phyloP scores from a whole-genome alignment of 2,329 filamentous ascomycete genomes.

The Pleurostoma richardsiae region DNA sequence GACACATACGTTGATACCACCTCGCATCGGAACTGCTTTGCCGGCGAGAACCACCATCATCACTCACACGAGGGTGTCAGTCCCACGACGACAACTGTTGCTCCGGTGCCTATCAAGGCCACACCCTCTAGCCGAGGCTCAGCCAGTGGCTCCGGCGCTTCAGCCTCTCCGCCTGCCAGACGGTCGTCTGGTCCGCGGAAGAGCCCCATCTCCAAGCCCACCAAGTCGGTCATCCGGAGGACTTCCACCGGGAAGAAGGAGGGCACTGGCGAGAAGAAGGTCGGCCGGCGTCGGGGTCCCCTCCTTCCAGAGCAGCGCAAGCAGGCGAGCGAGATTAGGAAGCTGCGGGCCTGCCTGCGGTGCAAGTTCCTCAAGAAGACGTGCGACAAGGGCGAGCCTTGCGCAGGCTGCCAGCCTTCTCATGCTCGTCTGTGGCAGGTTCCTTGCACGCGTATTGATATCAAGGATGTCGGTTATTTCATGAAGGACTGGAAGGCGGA shows the following conservation, averaged over 20 bases:
- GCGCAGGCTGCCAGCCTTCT: constrained; percentile 89
- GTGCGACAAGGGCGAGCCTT: constrained; percentile 95
- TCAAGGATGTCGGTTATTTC: constrained; percentile 97
- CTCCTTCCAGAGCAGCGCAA: constrained; percentile 90
- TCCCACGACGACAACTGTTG: constrained; percentile 56
- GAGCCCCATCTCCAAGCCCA: constrained; percentile 74
- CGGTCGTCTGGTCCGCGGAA: constrained; percentile 68
- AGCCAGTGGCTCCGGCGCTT: constrained; percentile 53
- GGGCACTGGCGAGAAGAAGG: constrained; percentile 76
- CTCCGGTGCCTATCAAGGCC: constrained; percentile 66
- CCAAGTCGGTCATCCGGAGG: constrained; percentile 81
- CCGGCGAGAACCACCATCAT: constrained; percentile 48
- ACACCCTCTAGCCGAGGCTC: constrained; percentile 56
- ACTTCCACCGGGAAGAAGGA: constrained; percentile 75
- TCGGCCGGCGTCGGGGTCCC: constrained; percentile 84
- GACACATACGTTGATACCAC: constrained; percentile 64
- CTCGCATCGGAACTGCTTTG: constrained; percentile 57
- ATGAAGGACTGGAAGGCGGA: constrained; percentile 99
- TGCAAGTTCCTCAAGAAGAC: constrained; percentile 99
- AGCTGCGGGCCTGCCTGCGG: constrained; percentile 85
- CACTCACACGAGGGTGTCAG: constrained; percentile 54
- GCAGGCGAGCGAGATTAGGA: constrained; percentile 94
- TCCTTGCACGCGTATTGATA: constrained; percentile 94
- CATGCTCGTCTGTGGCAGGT: constrained; percentile 97
- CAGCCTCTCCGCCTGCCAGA: constrained; percentile 58